Conservation (phyloP, 352 stramenopile genomes). For the Phytophthora constricta region DNA sequence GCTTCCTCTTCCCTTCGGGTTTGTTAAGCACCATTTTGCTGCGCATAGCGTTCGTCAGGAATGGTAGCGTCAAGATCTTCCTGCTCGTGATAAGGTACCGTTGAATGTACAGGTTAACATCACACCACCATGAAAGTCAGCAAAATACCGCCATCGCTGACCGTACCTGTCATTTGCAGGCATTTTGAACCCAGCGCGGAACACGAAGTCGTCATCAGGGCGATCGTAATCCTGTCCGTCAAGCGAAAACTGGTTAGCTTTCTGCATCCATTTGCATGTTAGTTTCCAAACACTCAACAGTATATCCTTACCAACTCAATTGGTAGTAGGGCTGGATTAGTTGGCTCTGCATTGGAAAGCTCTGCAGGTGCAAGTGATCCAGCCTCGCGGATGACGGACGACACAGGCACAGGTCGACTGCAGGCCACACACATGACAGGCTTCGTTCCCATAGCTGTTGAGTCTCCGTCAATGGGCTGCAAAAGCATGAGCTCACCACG, state of each 20-base stretch:
- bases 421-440: slow-evolving; percentile 86
- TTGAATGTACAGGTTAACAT: too few relatives aligned
- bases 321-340: slow-evolving; percentile 27
- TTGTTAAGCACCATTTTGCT: slow-evolving; percentile 78
- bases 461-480: slow-evolving; percentile 54
- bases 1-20: slow-evolving; percentile 68
- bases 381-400: slow-evolving; percentile 54
- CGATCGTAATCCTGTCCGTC: slow-evolving; percentile 61
- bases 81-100: too few relatives aligned
- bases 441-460: slow-evolving; percentile 80
- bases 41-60: slow-evolving; percentile 68
- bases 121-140: too few relatives aligned
- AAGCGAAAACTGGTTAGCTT: slow-evolving; percentile 16
- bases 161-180: slow-evolving; percentile 72
- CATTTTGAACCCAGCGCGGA: slow-evolving; percentile 85
- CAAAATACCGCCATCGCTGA: too few relatives aligned
- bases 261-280: background rate
- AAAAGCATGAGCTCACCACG: slow-evolving; percentile 73
- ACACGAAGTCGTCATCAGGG: slow-evolving; percentile 80
- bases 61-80: slow-evolving; percentile 78
- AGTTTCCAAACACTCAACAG: background rate
- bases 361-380: slow-evolving; percentile 55
- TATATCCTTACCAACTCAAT: slow-evolving; percentile 32
- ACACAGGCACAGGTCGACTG: slow-evolving; percentile 77
- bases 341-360: slow-evolving; percentile 28